Base-by-base conservation (phyloP, 805 yeast species). In the Saturnispora bothae region DNA sequence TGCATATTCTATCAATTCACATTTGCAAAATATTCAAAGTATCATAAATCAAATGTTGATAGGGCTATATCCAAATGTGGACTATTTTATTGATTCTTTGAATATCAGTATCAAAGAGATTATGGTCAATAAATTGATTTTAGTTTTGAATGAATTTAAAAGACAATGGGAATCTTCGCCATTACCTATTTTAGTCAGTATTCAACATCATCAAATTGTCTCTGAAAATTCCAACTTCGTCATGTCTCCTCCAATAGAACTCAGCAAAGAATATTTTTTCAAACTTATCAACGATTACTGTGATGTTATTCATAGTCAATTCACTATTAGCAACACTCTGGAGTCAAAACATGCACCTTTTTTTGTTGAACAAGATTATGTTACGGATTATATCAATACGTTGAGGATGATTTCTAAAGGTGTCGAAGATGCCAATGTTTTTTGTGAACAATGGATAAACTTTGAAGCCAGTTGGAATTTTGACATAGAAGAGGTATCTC, bases 401-500 rank as follows among this genome's bases (percentile, higher is more conserved):
- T 5, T 37, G 5, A 20, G 3, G 4, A 3, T 7, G 15, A 32
- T 44, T 12, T 17, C 17, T 3, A 14, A 15, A 1, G 12, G 10
- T 7, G 28, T 30, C 26, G n/a, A 6, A 4, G 22, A 40, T 19
- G 30, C 38, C 4, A n/a, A 23, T 2, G 7, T 12, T 3, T 44
- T 29, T 33, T 13, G 32, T 9, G 13, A 27, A 3, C 13, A 31
- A 14, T 83, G 94, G 94, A 48, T 50, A 2, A 57, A 56, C 16
- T 61, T 78, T 20, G 81, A 77, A 49, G 54, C 66, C 1, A 52
- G 81, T 4, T 78, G 86, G 83, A 76, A 71, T 43, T 47, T 78
- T 8, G 61, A 66, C 12, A 47, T 67, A 0, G 66, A 63, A 2
- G 61, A 61, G 0, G 66, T 74, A 3, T 55, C 55, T 18, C 42